Evolutionary conservation across 805 yeast genomes (phyloP).

Genomic region (Candida adriatica): DNA sequence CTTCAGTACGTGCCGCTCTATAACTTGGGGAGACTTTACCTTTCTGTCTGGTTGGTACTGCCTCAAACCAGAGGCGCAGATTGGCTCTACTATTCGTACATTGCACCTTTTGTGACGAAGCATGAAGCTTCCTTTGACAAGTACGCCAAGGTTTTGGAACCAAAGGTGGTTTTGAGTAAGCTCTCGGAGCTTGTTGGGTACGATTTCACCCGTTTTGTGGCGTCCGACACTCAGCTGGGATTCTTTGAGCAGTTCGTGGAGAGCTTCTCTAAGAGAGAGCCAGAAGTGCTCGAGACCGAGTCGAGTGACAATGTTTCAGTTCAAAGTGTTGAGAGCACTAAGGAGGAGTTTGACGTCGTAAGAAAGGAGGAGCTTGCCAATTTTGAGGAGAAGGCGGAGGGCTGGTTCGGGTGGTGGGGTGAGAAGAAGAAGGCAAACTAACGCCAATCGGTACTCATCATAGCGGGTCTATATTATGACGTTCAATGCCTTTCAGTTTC

Average conservation of each 20-base stretch:
- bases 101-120: slow-evolving; percentile 32
- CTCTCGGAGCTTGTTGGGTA: slow-evolving; percentile 3
- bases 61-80: slow-evolving; percentile 43
- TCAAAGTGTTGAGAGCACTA: too few species aligned
- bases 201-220: neutral
- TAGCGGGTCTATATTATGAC: too few species aligned
- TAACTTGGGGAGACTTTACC: slow-evolving; percentile 37
- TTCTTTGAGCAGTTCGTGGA: slow-evolving; percentile 9
- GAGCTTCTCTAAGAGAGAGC: slow-evolving; percentile 2
- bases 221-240: neutral
- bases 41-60: slow-evolving; percentile 55
- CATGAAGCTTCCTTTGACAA: slow-evolving; percentile 31
- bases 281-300: neutral
- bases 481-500: too few species aligned
- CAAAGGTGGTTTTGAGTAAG: slow-evolving; percentile 3
- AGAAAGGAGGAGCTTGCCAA: neutral
- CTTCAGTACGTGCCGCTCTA: slow-evolving; percentile 48
- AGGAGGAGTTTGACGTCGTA: too few species aligned
- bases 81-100: slow-evolving; percentile 29
- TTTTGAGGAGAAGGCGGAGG: slow-evolving; percentile 3
- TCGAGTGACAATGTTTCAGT: neutral
- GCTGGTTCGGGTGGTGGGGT: slow-evolving; percentile 8
- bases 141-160: slow-evolving; percentile 6
- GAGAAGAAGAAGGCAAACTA: too few species aligned
- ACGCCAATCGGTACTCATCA: too few species aligned